Evolutionary conservation across 108 stramenopile genomes (phyloP), one percentile per base, ranked within the genome.

Genomic region (Pseudonitzschia pungens): DNA sequence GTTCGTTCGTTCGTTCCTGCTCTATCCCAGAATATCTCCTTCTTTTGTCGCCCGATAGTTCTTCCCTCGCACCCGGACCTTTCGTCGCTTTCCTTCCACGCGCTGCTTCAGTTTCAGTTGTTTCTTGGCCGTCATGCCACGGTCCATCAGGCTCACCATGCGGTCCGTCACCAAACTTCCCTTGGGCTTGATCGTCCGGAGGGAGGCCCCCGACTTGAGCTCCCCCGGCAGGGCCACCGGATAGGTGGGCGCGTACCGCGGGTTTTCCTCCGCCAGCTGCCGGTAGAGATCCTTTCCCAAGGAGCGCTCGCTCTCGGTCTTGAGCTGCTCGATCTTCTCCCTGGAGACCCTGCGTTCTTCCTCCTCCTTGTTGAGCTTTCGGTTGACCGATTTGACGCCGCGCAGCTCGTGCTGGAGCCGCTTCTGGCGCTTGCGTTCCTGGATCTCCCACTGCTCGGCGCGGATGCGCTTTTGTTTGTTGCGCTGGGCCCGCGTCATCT

Each of bases 161-260:
- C 93, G 85, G 65, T 94, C 93, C 20, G 87, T 87, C 12, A 92
- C 65, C 43, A 94, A 60, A 28, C 77, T 83, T 56, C 93, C 93
- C 86, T 94, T 94, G 22, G 93, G 93, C 24, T 77, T 79, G 21
- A 94, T 81, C 9, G 85, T 84, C 31, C 93, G 83, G 52, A 94
- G 76, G 40, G 78, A 71, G n/a, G 81, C 76, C 29, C 82, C 85
- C 14, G 64, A 51, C 18, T 70, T 65, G 27, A 91, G 48, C 71
- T 94, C 93, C 44, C 79, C 76, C 20, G 86, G 80, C 68, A 94
- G 76, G 28, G 93, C 91, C 18, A 94, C 91, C 0, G 93, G 93
- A 44, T 88, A 79, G 4, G 93, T 77, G 1, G 91, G 91, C 22
- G 87, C 91, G 56, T 79, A 55, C 32, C 89, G 71, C 0, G 93